Conservation (phyloP, 169 alveolate species). For the Babesia caballi region DNA sequence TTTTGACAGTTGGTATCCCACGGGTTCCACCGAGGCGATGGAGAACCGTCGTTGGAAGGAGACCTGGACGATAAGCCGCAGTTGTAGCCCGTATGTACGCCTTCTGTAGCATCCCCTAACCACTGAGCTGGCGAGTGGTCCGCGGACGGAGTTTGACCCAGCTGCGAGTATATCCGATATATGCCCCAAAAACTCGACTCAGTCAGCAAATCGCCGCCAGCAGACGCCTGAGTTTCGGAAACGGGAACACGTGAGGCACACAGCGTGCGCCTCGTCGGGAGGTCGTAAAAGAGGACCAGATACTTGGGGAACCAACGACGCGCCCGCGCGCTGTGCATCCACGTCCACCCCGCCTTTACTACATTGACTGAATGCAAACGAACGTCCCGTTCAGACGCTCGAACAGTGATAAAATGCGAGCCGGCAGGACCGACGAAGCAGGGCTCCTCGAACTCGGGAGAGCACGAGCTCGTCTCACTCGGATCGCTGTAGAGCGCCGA, state of each 20-base stretch:
- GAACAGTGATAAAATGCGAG: not conserved
- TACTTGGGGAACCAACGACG: slow-evolving; percentile 46
- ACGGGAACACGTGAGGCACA: not conserved
- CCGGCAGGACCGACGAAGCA: not conserved
- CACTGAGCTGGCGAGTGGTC: too few species aligned
- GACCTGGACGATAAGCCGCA: too few species aligned
- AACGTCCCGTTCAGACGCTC: not conserved
- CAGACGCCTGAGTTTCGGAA: not conserved
- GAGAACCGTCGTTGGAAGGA: too few species aligned
- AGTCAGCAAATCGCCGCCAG: not conserved
- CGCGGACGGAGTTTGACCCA: not conserved
- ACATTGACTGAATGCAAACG: not conserved
- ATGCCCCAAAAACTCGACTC: slow-evolving; percentile 39
- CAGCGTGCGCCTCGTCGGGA: not conserved
- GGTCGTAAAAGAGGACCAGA: slow-evolving; percentile 34
- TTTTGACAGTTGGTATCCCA: too few species aligned
- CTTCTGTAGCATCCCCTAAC: too few species aligned
- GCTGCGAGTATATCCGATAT: slow-evolving; percentile 22
- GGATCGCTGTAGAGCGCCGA: not conserved
- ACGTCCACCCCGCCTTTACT: slow-evolving; percentile 54
- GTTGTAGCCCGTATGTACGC: too few species aligned
- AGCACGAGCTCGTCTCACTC: not conserved
- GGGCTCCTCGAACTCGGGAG: not conserved
- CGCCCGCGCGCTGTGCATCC: slow-evolving; percentile 38
- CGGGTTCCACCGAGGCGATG: too few species aligned